These are phyloP conservation scores for Aphanomyces invadans DNA, from an alignment of 352 stramenopile species.

Conservation along the genomic window DNA sequence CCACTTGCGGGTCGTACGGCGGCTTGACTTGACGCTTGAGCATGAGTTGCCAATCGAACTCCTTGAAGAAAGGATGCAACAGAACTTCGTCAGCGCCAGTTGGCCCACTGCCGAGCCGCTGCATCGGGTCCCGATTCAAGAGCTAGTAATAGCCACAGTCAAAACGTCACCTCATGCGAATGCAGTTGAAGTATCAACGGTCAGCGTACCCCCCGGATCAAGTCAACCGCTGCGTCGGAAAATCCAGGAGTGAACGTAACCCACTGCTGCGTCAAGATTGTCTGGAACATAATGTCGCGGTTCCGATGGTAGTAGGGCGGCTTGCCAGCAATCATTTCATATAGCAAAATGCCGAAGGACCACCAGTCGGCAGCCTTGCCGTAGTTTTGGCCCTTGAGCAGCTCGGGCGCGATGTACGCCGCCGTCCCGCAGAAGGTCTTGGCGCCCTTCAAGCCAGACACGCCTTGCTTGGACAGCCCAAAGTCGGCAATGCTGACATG, in stretches of 20 bases:
- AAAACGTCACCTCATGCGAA: conserved; percentile 41
- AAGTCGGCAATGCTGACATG: conserved; percentile 51
- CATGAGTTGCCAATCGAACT: conserved; percentile 80
- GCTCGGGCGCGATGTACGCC: conserved; percentile 57
- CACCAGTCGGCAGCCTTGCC: conserved; percentile 57
- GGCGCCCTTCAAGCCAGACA: conserved; percentile 29
- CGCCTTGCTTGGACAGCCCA: conserved; percentile 43
- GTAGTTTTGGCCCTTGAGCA: conserved; percentile 54
- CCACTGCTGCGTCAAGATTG: conserved; percentile 13
- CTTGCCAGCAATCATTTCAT: conserved; percentile 49
- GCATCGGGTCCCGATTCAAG: conserved; percentile 79
- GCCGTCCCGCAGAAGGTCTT: conserved; percentile 49
- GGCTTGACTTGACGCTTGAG: conserved; percentile 70
- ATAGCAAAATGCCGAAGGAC: conserved; percentile 54
- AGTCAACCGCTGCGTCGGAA: conserved; percentile 3
- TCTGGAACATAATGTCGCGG: conserved; percentile 32
- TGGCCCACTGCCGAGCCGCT: conserved; percentile 88
- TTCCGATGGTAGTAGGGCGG: conserved; percentile 45
- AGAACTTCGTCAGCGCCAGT: conserved; percentile 81
- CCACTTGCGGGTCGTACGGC: conserved; percentile 56
- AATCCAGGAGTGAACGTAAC: conserved; percentile 6
- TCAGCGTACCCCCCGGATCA: conserved; percentile 20
- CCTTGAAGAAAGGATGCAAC: conserved; percentile 87
- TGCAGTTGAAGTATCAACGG: conserved; percentile 59
- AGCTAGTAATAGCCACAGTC: conserved; percentile 36